These are phyloP conservation scores for Fraxinus velutina DNA, from an alignment of 305 asterid species.

Conservation along the genomic window DNA sequence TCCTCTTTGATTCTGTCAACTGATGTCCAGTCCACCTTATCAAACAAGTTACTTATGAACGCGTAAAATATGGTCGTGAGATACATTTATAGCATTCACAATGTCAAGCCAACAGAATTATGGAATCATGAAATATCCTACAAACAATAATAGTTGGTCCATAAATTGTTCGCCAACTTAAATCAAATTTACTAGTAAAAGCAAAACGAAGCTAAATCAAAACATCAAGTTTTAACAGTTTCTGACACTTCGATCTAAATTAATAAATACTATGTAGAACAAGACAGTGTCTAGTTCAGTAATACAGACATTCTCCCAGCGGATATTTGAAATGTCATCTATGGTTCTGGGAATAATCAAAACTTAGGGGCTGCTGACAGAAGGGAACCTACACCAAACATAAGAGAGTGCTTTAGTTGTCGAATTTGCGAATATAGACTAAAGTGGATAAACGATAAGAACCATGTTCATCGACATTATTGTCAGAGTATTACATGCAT, in stretches of 20 bases:
- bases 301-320: slow-evolving; percentile 8
- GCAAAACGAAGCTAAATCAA: background rate
- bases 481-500: background rate
- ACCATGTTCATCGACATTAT: background rate
- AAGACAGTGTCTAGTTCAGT: background rate
- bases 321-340: background rate
- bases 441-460: background rate
- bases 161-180: background rate
- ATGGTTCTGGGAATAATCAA: slow-evolving; percentile 17
- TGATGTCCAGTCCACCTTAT: background rate
- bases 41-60: background rate
- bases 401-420: background rate
- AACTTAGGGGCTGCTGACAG: slow-evolving; percentile 14
- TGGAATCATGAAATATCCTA: background rate
- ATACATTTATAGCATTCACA: background rate
- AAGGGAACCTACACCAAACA: slow-evolving; percentile 33
- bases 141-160: background rate
- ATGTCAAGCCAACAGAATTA: background rate
- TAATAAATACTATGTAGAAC: background rate
- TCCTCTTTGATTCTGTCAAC: background rate
- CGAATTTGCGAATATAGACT: background rate
- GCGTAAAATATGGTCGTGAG: background rate
- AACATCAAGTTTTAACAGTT: background rate
- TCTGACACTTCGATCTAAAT: background rate
- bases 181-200: background rate